Percentiles rank a stretch among this genome's conserved stretches.
Conservation (phyloP, 176 grass and related monocot species). For the Zoysia japonica region DNA sequence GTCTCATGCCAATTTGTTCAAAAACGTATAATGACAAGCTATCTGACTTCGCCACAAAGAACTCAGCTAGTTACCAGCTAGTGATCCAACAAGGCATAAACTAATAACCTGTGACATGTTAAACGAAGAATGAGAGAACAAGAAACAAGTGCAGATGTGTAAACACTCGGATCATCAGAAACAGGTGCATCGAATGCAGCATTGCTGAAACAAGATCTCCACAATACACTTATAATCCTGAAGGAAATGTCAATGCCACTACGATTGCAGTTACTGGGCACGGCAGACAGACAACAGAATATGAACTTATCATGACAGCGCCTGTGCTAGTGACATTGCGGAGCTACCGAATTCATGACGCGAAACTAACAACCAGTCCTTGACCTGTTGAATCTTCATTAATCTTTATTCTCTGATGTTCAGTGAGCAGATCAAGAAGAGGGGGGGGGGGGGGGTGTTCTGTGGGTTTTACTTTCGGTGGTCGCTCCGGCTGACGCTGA, state of each 20-base stretch:
- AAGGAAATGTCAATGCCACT: conserved; percentile 31
- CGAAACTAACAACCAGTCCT: conserved; percentile 12
- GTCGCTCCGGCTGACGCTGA: too few species aligned
- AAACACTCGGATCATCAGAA: conserved; percentile 41
- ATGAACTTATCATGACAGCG: conserved; percentile 30
- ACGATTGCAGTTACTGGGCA: conserved; percentile 5
- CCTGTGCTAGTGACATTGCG: conserved; percentile 24
- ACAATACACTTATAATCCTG: conserved; percentile 33
- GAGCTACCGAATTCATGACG: conserved; percentile 27
- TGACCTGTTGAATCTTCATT: not conserved
- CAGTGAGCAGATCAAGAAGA: too few species aligned
- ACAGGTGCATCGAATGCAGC: conserved; percentile 31
- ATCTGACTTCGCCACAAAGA: conserved; percentile 24
- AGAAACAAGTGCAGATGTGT: conserved; percentile 37
- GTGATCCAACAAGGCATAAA: conserved; percentile 34
- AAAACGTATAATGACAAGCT: conserved; percentile 12
- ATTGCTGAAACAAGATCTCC: conserved; percentile 39
- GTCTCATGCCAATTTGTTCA: too few species aligned
- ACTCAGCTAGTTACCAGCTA: conserved; percentile 19
- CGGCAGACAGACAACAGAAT: conserved; percentile 24
- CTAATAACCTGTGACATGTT: not conserved
- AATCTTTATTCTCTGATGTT: too few species aligned
- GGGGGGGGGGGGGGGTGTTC: too few species aligned
- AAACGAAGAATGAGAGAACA: conserved; percentile 25
- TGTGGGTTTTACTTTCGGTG: too few species aligned